These are phyloP conservation scores for Flaveria trinervia DNA, from an alignment of 129 eudicot species.

Conservation along the genomic window DNA sequence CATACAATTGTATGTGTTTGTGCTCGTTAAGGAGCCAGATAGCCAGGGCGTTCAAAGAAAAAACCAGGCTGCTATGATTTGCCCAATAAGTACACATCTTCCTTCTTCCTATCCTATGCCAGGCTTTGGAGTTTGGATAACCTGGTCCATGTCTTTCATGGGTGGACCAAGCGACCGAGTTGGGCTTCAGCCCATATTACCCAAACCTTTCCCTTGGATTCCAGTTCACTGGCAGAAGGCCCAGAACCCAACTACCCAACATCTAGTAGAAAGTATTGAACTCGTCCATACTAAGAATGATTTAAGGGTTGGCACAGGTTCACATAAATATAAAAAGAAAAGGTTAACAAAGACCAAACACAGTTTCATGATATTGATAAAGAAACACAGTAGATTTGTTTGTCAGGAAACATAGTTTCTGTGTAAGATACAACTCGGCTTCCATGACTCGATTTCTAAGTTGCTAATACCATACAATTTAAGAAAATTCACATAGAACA, in stretches of 20 bases:
- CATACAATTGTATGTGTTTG: neutral
- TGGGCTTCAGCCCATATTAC: too few relatives aligned
- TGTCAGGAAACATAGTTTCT: slow-evolving; percentile 11
- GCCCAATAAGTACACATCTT: too few relatives aligned
- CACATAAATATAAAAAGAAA: too few relatives aligned
- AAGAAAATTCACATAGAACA: slow-evolving; percentile 31
- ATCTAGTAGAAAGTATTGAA: neutral
- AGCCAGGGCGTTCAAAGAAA: neutral
- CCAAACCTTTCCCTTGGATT: too few relatives aligned
- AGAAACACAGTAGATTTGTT: slow-evolving; percentile 22
- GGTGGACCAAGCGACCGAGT: too few relatives aligned
- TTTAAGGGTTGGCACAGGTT: too few relatives aligned
- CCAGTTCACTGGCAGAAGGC: too few relatives aligned
- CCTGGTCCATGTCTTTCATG: too few relatives aligned
- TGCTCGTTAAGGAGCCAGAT: neutral
- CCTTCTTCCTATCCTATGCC: too few relatives aligned
- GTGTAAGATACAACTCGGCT: slow-evolving; percentile 30
- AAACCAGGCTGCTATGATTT: too few relatives aligned
- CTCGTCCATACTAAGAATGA: too few relatives aligned
- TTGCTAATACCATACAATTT: slow-evolving; percentile 3
- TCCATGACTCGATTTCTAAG: slow-evolving; percentile 33
- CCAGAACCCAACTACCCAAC: neutral
- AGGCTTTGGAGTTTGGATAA: too few relatives aligned
- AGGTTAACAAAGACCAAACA: neutral
- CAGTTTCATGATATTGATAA: neutral